Conservation (phyloP, 352 stramenopile genomes). For the Phytopythium helicoides region DNA sequence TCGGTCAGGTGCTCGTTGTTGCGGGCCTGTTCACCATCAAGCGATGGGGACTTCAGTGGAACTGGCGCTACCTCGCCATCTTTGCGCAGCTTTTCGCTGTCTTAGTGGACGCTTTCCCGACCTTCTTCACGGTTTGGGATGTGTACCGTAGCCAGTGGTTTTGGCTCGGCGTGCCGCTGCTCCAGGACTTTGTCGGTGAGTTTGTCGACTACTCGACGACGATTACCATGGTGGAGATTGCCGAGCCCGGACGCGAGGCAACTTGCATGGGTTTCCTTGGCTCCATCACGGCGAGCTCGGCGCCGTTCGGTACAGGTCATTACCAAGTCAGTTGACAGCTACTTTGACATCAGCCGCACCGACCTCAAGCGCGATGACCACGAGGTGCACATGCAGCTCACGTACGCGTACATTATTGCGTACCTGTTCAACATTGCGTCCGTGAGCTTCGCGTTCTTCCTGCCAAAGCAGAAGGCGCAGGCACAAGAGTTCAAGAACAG, state of each 20-base stretch:
- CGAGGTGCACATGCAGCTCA: constrained; percentile 28
- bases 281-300: constrained; percentile 21
- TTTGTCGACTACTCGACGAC: constrained; percentile 24
- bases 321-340: constrained; percentile 38
- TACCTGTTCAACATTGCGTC: constrained; percentile 37
- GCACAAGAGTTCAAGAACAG: constrained; percentile 27
- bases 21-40: constrained; percentile 27
- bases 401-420: constrained; percentile 38
- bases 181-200: constrained; percentile 32
- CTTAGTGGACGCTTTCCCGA: constrained; percentile 27
- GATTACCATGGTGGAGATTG: constrained; percentile 36
- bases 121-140: constrained; percentile 42
- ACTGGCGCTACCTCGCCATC: constrained; percentile 35
- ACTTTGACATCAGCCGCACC: constrained; percentile 31
- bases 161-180: constrained; percentile 34
- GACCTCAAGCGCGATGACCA: constrained; percentile 23
- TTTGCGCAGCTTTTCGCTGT: constrained; percentile 26
- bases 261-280: constrained; percentile 28
- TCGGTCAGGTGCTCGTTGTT: constrained; percentile 21
- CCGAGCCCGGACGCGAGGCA: constrained; percentile 29
- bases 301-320: constrained; percentile 33
- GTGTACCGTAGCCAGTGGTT: constrained; percentile 45
- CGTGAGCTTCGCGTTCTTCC: constrained; percentile 24
- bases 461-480: constrained; percentile 43
- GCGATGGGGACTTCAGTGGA: constrained; percentile 40